These are phyloP conservation scores for Hypoxylon sp. DNA, from an alignment of 2,329 filamentous ascomycete species.

Conservation along the genomic window DNA sequence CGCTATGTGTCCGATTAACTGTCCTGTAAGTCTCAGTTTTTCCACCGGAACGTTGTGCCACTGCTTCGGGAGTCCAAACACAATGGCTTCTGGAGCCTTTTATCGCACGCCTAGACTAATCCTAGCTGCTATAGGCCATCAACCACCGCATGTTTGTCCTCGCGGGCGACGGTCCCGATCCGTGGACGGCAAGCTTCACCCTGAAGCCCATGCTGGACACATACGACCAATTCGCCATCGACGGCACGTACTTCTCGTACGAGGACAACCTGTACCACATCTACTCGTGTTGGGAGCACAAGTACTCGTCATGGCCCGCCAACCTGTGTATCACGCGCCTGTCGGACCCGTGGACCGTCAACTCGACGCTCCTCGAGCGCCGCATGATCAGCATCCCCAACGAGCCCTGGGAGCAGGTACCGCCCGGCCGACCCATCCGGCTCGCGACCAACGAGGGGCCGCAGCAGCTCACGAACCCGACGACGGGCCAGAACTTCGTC, in stretches of 20 bases:
- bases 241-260: slow-evolving; percentile 52
- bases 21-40: slow-evolving; percentile 44
- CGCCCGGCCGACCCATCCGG: slow-evolving; percentile 51
- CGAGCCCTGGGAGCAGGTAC: slow-evolving; percentile 53
- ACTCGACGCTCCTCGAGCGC: slow-evolving; percentile 49
- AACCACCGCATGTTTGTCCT: slow-evolving; percentile 55
- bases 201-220: slow-evolving; percentile 52
- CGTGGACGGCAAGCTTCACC: slow-evolving; percentile 50
- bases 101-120: background rate
- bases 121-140: slow-evolving; percentile 42
- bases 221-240: slow-evolving; percentile 54
- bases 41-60: background rate
- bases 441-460: slow-evolving; percentile 54
- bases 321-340: slow-evolving; percentile 54
- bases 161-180: slow-evolving; percentile 48
- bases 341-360: slow-evolving; percentile 52
- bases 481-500: slow-evolving; percentile 53
- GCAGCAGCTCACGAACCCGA: slow-evolving; percentile 53
- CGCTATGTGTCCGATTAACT: slow-evolving; percentile 52
- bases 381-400: slow-evolving; percentile 52
- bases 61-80: background rate
- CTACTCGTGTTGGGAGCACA: slow-evolving; percentile 53
- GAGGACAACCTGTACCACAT: slow-evolving; percentile 52
- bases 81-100: background rate
- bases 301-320: slow-evolving; percentile 52